phyloP scores from a whole-genome alignment of 2,329 filamentous ascomycete genomes.

The Raffaelea deltoideospora region DNA sequence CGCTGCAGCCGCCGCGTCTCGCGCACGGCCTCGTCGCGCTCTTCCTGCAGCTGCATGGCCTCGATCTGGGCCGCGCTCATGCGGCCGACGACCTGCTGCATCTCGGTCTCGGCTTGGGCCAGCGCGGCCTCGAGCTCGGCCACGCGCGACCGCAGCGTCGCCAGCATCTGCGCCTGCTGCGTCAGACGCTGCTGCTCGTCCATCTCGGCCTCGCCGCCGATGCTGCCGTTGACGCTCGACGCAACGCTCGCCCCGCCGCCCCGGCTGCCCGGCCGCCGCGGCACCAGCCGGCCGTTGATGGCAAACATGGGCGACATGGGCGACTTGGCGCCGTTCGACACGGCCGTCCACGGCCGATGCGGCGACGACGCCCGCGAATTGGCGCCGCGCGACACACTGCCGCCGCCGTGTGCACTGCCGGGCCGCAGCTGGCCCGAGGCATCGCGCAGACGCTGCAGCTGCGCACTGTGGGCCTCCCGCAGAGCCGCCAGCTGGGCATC shows the following conservation, averaged over 20 bases:
- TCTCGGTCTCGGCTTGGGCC: conserved; percentile 59
- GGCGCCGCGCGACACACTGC: background rate
- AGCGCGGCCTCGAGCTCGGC: conserved; percentile 74
- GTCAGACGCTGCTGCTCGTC: too few species aligned
- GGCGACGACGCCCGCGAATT: conserved; percentile 4
- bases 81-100: conserved; percentile 67
- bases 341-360: background rate
- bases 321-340: conserved; percentile 28
- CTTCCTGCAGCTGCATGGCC: conserved; percentile 62
- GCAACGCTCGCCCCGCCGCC: conserved; percentile 21
- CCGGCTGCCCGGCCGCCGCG: conserved; percentile 15
- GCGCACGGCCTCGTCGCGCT: conserved; percentile 58
- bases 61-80: conserved; percentile 78
- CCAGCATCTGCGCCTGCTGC: conserved; percentile 60
- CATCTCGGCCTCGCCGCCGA: background rate
- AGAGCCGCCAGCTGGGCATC: conserved; percentile 71
- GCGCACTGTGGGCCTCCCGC: conserved; percentile 60
- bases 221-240: background rate
- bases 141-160: conserved; percentile 62
- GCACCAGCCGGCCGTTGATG: conserved; percentile 14
- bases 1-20: conserved; percentile 56
- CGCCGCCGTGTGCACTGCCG: background rate
- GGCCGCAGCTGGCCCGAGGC: conserved; percentile 12
- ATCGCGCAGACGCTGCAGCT: conserved; percentile 60
- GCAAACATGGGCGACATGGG: conserved; percentile 48